Evolutionary conservation across 2,329 filamentous ascomycete genomes (phyloP), one percentile per base, ranked within the genome.

Genomic region (Hysterium pulicare): DNA sequence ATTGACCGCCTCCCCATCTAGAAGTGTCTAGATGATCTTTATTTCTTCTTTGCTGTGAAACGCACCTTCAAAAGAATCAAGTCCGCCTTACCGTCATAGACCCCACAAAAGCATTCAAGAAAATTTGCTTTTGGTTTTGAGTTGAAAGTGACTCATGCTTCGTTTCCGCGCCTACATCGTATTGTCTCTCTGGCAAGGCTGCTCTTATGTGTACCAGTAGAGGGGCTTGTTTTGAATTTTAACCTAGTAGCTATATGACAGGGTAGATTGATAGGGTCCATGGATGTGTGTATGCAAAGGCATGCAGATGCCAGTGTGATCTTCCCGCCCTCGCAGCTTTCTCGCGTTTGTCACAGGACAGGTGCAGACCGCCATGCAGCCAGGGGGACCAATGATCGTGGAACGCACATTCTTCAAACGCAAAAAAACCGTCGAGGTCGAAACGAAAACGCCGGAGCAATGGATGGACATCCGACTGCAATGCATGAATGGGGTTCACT

Each of bases 301-400:
- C 23, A 22, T 23, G 37, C 37, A 39, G 37, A 9, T 39, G 37
- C 9, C 35, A 22, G 15, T 20, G 39, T 36, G 44, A 50, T 50
- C 45, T 40, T 46, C 45, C 45, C 46, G 46, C 46, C 43, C 43
- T 41, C 43, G 46, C 46, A 47, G 26, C 23, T 15, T 15, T 17
- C 34, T 34, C 32, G 16, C 21, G 32, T 19, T 34, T 32, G 5
- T 32, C 13, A 38, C 35, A 21, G 13, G 11, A 22, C 35, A n/a
- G 15, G 8, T 17, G 15, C 22, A 15, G 21, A 23, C 10, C n/a
- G n/a, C 5, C 21, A 26, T 26, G 22, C 22, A 10, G 22, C 20
- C 35, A 24, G 21, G 32, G 16, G 4, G 16, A n/a, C 15, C 13
- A 34, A 3, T 15, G n/a, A n/a, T n/a, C 21, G 32, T 37, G 34